Percentiles rank a stretch among this genome's conserved stretches.
Evolutionary conservation across 2,329 filamentous ascomycete genomes (phyloP).

Genomic region (Grosmannia penicillata): DNA sequence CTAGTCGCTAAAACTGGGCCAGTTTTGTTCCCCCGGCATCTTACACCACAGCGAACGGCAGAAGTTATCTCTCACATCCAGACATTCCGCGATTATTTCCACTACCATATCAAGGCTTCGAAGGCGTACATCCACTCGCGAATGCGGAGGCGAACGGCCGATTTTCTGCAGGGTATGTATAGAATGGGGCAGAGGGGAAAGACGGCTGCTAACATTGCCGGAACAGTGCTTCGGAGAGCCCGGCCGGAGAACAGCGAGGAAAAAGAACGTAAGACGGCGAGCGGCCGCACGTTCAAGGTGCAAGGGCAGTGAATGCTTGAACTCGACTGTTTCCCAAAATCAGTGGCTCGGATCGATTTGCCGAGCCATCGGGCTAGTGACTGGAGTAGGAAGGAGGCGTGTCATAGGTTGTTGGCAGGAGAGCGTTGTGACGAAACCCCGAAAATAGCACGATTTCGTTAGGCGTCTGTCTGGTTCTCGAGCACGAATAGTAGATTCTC

Average conservation of each 20-base stretch:
- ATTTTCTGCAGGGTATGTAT: constrained; percentile 82
- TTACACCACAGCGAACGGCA: constrained; percentile 77
- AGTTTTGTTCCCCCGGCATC: constrained; percentile 93
- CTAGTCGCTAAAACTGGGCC: constrained; percentile 10
- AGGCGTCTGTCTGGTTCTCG: too few relatives aligned
- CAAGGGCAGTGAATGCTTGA: constrained; percentile 3
- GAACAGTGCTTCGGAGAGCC: constrained; percentile 78
- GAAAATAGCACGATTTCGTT: too few relatives aligned
- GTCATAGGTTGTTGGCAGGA: too few relatives aligned
- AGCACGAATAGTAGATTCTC: too few relatives aligned
- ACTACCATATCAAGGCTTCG: constrained; percentile 99
- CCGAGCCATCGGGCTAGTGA: too few relatives aligned
- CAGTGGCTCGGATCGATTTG: too few relatives aligned
- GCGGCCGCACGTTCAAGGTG: constrained; percentile 73
- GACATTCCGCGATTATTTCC: constrained; percentile 99
- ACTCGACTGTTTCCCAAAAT: too few relatives aligned
- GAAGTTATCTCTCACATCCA: constrained; percentile 98
- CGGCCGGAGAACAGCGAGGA: constrained; percentile 93
- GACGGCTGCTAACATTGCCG: not conserved
- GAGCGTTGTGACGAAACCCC: too few relatives aligned
- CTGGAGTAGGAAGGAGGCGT: too few relatives aligned
- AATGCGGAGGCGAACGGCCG: constrained; percentile 93
- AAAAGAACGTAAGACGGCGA: constrained; percentile 95
- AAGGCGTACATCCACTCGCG: constrained; percentile 98
- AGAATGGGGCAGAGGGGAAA: not conserved